These are phyloP conservation scores for Aspergillus texensis DNA, from an alignment of 2,329 filamentous ascomycete genomes.

Conservation along the genomic window DNA sequence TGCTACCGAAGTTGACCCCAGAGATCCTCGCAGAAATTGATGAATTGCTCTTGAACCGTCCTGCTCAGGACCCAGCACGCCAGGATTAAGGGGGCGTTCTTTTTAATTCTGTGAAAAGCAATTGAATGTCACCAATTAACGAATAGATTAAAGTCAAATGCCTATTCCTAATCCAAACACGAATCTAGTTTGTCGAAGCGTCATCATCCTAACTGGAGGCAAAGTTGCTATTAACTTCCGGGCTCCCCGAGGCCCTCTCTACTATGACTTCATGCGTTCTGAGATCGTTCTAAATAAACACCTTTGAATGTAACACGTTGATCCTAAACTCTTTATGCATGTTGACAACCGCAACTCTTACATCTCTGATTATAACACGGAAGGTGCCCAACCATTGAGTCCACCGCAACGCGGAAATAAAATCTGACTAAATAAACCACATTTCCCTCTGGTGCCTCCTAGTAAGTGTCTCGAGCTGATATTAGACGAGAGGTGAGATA, in stretches of 20 bases:
- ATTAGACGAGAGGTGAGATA: neutral
- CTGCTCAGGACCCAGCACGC: constrained; percentile 24
- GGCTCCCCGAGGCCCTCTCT: neutral
- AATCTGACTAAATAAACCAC: neutral
- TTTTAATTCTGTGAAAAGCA: no score
- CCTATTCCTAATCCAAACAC: no score
- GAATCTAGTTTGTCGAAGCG: neutral
- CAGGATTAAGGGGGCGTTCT: constrained; percentile 9
- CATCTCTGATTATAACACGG: neutral
- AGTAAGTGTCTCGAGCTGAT: neutral
- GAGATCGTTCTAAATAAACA: neutral
- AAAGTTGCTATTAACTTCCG: neutral
- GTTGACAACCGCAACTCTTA: neutral
- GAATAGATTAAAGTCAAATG: no score
- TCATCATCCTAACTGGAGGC: neutral
- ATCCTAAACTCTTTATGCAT: neutral
- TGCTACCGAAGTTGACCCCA: constrained; percentile 47
- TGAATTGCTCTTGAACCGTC: constrained; percentile 36
- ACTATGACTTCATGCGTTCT: neutral
- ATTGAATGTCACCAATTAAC: no score
- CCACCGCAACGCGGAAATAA: neutral
- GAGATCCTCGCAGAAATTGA: constrained; percentile 53
- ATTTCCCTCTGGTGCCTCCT: neutral
- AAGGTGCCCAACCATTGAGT: neutral
- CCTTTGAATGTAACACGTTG: neutral